Base-by-base conservation (phyloP, 2,329 filamentous ascomycete species). In the Emydomyces testavorans region DNA sequence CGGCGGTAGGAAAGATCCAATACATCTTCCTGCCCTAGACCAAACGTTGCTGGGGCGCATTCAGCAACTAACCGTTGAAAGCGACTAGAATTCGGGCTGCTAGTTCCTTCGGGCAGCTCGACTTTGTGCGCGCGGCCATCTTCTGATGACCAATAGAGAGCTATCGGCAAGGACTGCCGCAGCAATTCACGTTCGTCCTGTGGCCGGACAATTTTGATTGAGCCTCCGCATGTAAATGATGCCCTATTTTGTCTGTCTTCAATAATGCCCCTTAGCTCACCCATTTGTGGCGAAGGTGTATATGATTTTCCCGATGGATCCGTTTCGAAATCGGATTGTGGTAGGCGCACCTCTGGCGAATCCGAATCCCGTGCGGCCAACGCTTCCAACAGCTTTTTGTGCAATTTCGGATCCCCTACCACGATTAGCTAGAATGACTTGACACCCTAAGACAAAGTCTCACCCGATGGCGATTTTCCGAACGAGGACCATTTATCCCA, bases 1-100 rank as follows among this genome's bases (percentile, higher is more conserved):
- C 72, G 74, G 15, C 77, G 69, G 49, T 78, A 77, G 0, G 59
- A 58, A 47, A 74, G 69, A 49, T 80, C 75, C 1, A 71, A 57
- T 0, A 78, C 65, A 48, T 76, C 66, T 50, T 73, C 28, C 1
- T 65, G 62, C 0, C 63, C 63, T 4, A 54, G 52, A 0, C 75
- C 75, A 53, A 77, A 77, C 1, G 67, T 71, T 0, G 75, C 76
- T 0, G 72, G 71, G 34, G 56, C 49, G 49, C 64, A 68, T 21
- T 64, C 60, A 1, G 52, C 35, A 0, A 67, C 52, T 0, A 72
- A 54, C 3, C 23, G 13, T 18, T 49, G 28, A 54, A 46, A 13
- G 16, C 43, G 34, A 4, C 23, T 26, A 16, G 13, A 37, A 32
- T 41, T 13, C 1, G 26, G 32, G 6, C 31, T n/a, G 16, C 24